Conservation (phyloP, 2,329 filamentous ascomycete genomes). For the Nakataea oryzae region DNA sequence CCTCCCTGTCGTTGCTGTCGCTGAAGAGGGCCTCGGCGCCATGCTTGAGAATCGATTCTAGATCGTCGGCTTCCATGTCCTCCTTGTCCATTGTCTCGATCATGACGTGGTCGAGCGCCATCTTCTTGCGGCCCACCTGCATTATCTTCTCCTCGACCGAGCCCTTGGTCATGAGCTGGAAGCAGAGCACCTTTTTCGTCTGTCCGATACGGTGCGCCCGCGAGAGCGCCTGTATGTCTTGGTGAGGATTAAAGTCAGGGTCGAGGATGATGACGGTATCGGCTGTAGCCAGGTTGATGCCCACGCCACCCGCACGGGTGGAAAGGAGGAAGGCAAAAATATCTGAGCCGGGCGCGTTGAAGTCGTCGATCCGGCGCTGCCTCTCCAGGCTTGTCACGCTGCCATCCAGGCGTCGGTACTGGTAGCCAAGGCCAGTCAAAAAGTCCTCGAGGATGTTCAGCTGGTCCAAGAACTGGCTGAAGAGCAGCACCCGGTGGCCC, state of each 20-base stretch:
- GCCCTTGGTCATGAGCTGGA: conserved; percentile 83
- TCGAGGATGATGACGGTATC: conserved; percentile 98
- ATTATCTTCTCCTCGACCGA: conserved; percentile 93
- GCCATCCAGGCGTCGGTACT: conserved; percentile 80
- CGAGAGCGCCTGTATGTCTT: conserved; percentile 91
- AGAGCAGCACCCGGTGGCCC: conserved; percentile 85
- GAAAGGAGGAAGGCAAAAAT: conserved; percentile 89
- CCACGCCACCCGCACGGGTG: conserved; percentile 89
- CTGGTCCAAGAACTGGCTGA: conserved; percentile 89
- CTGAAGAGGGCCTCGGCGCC: conserved; percentile 81
- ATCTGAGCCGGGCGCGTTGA: conserved; percentile 73
- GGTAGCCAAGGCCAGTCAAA: conserved; percentile 60
- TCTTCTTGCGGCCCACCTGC: conserved; percentile 90
- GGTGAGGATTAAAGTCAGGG: conserved; percentile 94
- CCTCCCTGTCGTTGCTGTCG: conserved; percentile 56
- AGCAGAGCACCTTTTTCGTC: conserved; percentile 89
- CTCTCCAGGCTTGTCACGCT: conserved; percentile 71
- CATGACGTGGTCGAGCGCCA: conserved; percentile 88
- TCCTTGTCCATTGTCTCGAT: conserved; percentile 85
- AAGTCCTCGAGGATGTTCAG: conserved; percentile 91
- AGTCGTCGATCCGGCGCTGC: conserved; percentile 88
- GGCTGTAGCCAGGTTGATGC: conserved; percentile 92
- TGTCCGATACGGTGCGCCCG: conserved; percentile 94
- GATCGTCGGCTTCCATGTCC: conserved; percentile 66
- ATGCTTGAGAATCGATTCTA: conserved; percentile 80